phyloP scores from a whole-genome alignment of 805 yeast genomes.

The Sungouiozyma intestinalis region DNA sequence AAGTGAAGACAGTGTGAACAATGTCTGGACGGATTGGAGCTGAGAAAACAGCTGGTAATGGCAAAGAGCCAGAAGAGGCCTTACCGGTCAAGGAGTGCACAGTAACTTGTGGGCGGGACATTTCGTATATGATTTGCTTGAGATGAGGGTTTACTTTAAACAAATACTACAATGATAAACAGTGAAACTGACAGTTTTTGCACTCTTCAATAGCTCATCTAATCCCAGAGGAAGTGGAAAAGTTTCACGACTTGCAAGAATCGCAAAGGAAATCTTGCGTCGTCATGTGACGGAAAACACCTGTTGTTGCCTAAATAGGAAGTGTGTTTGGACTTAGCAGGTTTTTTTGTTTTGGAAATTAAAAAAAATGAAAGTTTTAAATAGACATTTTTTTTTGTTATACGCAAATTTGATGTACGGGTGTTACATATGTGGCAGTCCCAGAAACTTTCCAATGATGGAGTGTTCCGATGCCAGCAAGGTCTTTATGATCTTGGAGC shows the following conservation, averaged over 20 bases:
- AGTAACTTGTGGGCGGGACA: constrained; percentile 92
- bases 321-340: too few species aligned
- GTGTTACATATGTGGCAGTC: background rate
- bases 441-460: background rate
- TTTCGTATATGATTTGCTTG: constrained; percentile 5
- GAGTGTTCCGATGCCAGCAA: background rate
- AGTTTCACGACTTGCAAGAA: background rate
- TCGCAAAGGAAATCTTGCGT: background rate
- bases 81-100: constrained; percentile 85
- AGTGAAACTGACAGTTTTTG: background rate
- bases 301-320: too few species aligned
- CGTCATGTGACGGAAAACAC: too few species aligned
- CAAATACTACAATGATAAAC: background rate
- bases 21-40: constrained; percentile 99
- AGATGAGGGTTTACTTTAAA: background rate
- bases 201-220: background rate
- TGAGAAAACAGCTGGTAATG: constrained; percentile 97
- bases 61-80: constrained; percentile 71
- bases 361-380: too few species aligned
- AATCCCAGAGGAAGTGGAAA: background rate
- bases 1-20: constrained; percentile 97
- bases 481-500: background rate
- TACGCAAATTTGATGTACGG: too few species aligned
- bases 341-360: too few species aligned
- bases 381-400: too few species aligned